Conservation (phyloP, 2,329 filamentous ascomycete genomes). For the Colletotrichum sp. region DNA sequence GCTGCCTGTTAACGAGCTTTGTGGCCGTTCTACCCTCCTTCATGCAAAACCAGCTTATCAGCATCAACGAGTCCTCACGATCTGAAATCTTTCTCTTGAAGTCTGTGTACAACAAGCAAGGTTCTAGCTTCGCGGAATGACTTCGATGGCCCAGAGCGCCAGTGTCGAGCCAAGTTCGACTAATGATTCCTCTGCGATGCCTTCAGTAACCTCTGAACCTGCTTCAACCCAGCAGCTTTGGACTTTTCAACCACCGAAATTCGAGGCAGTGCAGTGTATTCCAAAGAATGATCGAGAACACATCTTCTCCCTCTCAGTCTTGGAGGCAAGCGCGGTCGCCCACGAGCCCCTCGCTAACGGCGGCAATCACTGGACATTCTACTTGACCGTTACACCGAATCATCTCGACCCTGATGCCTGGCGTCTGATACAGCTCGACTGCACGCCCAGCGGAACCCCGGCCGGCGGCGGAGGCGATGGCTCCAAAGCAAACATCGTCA, state of each 20-base stretch:
- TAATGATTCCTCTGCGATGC: fast-evolving
- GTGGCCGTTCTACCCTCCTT: too few species aligned
- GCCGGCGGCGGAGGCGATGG: neutral
- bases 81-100: neutral
- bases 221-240: fast-evolving
- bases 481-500: neutral
- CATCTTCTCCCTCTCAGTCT: neutral
- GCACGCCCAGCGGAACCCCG: neutral
- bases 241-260: neutral
- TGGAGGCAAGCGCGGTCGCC: neutral
- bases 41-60: too few species aligned
- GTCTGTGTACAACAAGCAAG: neutral
- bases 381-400: neutral
- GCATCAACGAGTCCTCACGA: neutral
- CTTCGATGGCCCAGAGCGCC: neutral
- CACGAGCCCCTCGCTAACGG: neutral
- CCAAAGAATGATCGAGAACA: neutral
- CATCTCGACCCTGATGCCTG: neutral
- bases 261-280: neutral
- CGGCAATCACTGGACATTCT: neutral
- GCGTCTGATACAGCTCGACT: neutral
- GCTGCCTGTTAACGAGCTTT: too few species aligned
- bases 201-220: neutral
- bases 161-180: neutral
- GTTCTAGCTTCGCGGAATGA: neutral